Base-by-base conservation (phyloP, 2,329 filamentous ascomycete species). In the Cladophialophora yegresii region DNA sequence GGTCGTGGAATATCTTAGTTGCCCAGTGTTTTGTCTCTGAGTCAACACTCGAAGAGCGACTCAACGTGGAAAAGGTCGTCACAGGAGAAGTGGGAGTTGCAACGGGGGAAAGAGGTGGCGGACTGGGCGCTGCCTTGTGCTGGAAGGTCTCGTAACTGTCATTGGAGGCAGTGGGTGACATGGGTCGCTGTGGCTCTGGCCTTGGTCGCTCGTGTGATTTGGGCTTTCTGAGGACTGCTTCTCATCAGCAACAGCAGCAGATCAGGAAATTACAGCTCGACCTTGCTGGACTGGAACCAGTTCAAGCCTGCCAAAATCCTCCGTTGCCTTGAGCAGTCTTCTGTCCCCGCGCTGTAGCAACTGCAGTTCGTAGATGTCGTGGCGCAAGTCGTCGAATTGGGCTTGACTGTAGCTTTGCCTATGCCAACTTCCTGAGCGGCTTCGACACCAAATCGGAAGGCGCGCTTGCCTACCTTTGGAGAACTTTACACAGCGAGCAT, bases 381-480 rank as follows among this genome's bases (percentile, higher is more conserved):
- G 61, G 40, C 66, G 65, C 22, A 71, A 49, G 33, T 64, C 55
- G 26, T 69, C 63, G 10, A 67, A 57, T 30, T 64, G 59, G 12
- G 43, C 40, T 8, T 50, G 64, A 58, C 32, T 69, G 54, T 59
- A 67, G 53, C 57, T 16, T 58, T 69, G 53, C 49, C 67, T 69
- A 53, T 47, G 58, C 54, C 49, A 61, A 33, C 58, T 8, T 32
- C n/a, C 51, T 68, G 36, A 66, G 60, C 55, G 51, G 45, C 33
- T 10, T 20, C 16, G 36, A 58, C 47, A 20, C 22, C 30, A 40
- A 47, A 40, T 33, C 28, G 47, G 56, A 51, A 43, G 23, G 40
- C 47, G 68, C 28, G 22, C 40, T 45, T 26, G 26, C 78, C 71
- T 76, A 84, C 83, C 78, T 78, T 73, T 76, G 78, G 64, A 83